Percentiles rank a stretch among this genome's conserved stretches.
These are phyloP conservation scores for Stylosanthes scabra DNA, from an alignment of 331 rosid genomes.

Conservation along the genomic window DNA sequence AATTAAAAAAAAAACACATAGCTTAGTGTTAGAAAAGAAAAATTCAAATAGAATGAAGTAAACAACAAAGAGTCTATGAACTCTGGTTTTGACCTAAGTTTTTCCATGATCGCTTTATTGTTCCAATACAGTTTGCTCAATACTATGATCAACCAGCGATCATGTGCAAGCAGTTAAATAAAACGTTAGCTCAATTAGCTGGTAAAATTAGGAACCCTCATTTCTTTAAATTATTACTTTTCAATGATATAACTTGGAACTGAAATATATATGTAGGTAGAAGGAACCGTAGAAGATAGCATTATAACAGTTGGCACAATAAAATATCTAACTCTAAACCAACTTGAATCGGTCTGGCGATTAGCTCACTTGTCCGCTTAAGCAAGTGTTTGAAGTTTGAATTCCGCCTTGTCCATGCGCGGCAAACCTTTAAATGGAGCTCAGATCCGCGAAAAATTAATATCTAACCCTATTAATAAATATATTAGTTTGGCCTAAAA, in stretches of 20 bases:
- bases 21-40: neutral
- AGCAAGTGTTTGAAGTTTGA: too few relatives aligned
- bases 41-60: neutral
- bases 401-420: too few relatives aligned
- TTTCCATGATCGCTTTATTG: neutral
- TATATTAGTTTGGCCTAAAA: too few relatives aligned
- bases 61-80: neutral
- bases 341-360: too few relatives aligned
- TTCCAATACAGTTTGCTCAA: neutral
- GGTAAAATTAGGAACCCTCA: neutral
- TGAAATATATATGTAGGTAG: neutral
- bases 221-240: neutral
- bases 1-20: neutral
- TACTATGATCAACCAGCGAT: neutral
- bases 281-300: too few relatives aligned
- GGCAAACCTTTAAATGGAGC: too few relatives aligned
- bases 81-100: constrained; percentile 1
- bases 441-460: too few relatives aligned
- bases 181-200: neutral
- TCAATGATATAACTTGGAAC: neutral
- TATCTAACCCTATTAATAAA: too few relatives aligned
- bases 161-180: neutral
- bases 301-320: neutral
- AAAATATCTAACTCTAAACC: neutral
- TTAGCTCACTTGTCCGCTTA: too few relatives aligned